Conservation (phyloP, 2,329 filamentous ascomycete species). For the Scopulariopsis brevicaulis region DNA sequence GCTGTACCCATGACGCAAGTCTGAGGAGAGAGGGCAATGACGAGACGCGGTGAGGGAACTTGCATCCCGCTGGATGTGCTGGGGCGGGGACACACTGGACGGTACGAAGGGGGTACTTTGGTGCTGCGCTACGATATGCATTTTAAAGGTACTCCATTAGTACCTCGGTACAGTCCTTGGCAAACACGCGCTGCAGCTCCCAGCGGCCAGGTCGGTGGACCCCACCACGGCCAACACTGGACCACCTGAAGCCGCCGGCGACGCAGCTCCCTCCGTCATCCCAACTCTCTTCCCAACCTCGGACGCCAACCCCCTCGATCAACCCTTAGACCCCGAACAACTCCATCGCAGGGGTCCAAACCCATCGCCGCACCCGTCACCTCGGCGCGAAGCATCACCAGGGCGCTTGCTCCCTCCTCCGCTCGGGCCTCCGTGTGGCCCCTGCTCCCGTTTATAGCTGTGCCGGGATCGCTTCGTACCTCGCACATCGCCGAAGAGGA, state of each 20-base stretch:
- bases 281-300: neutral
- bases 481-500: neutral
- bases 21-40: neutral
- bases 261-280: neutral
- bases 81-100: neutral
- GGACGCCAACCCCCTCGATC: neutral
- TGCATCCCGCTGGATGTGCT: no score
- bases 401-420: neutral
- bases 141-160: neutral
- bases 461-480: neutral
- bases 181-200: neutral
- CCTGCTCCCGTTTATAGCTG: neutral
- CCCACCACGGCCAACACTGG: neutral
- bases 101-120: neutral
- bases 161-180: neutral
- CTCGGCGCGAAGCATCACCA: neutral
- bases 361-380: neutral
- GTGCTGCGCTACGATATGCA: no score
- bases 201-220: neutral
- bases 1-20: neutral
- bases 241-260: neutral
- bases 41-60: neutral
- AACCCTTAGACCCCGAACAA: neutral
- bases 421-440: neutral
- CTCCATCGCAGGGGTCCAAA: neutral